phyloP scores from a whole-genome alignment of 164 flowering plant species.

The Litsea cubeba region DNA sequence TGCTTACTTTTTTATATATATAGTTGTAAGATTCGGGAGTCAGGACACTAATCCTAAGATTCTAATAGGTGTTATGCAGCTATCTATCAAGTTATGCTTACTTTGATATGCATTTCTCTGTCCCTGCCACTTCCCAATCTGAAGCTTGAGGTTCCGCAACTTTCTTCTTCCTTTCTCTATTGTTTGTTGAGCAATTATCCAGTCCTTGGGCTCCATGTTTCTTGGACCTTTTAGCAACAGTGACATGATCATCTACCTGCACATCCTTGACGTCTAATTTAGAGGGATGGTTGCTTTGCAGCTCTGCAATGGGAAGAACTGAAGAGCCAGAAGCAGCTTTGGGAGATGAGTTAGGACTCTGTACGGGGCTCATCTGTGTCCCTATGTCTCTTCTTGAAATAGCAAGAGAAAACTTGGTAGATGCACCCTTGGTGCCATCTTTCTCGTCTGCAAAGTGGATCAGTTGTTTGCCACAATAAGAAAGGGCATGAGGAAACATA shows the following conservation, averaged over 20 bases:
- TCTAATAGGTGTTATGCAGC: too few species aligned
- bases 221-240: constrained; percentile 77
- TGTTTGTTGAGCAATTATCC: constrained; percentile 38
- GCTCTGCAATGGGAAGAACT: constrained; percentile 45
- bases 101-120: constrained; percentile 63
- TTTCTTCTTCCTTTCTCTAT: constrained; percentile 52
- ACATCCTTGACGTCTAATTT: constrained; percentile 77
- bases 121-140: constrained; percentile 65
- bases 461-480: constrained; percentile 4
- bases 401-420: constrained; percentile 43
- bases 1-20: background rate
- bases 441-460: constrained; percentile 40
- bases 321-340: constrained; percentile 34
- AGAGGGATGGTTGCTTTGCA: constrained; percentile 33
- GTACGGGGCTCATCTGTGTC: constrained; percentile 94
- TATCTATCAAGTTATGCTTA: constrained; percentile 18
- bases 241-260: constrained; percentile 72
- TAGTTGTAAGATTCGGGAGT: too few species aligned
- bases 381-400: constrained; percentile 91
- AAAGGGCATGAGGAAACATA: background rate
- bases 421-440: constrained; percentile 43
- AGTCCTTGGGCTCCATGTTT: constrained; percentile 38
- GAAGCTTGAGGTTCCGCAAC: constrained; percentile 37
- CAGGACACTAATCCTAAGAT: too few species aligned
- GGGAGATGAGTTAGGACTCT: constrained; percentile 63